These are phyloP conservation scores for Kodamaea fungicola DNA, from an alignment of 1,139 yeast genomes.

Conservation along the genomic window DNA sequence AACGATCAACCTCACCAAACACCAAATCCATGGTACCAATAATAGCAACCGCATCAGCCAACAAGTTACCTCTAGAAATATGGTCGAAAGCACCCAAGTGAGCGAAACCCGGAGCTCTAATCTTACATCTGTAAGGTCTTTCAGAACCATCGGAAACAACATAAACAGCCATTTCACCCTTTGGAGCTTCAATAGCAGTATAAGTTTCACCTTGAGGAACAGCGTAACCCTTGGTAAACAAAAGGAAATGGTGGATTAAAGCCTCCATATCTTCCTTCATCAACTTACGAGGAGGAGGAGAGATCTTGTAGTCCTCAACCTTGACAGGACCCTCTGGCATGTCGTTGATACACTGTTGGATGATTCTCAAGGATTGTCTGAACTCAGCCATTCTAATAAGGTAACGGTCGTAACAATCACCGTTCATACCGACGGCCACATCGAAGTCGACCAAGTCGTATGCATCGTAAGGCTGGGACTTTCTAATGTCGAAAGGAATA, in stretches of 20 bases:
- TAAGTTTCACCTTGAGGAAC: slow-evolving; percentile 92
- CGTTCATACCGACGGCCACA: slow-evolving; percentile 80
- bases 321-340: slow-evolving; percentile 93
- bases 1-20: slow-evolving; percentile 93
- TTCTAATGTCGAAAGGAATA: slow-evolving; percentile 81
- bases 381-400: slow-evolving; percentile 87
- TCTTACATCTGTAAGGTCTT: slow-evolving; percentile 90
- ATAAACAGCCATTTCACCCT: slow-evolving; percentile 93
- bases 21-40: slow-evolving; percentile 95
- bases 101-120: slow-evolving; percentile 91
- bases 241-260: slow-evolving; percentile 81
- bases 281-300: slow-evolving; percentile 75
- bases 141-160: slow-evolving; percentile 87
- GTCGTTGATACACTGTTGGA: slow-evolving; percentile 85
- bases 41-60: slow-evolving; percentile 92
- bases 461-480: slow-evolving; percentile 88
- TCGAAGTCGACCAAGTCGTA: slow-evolving; percentile 85
- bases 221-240: slow-evolving; percentile 83
- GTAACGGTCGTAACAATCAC: slow-evolving; percentile 91
- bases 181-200: slow-evolving; percentile 91
- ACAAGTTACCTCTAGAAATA: slow-evolving; percentile 78
- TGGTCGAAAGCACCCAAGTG: slow-evolving; percentile 87
- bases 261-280: slow-evolving; percentile 97
- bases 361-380: slow-evolving; percentile 85
- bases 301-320: slow-evolving; percentile 84